Percentiles rank a stretch among this genome's conserved stretches.
These are phyloP conservation scores for Cicer yamashitae DNA, from an alignment of 306 rosid genomes.

Conservation along the genomic window DNA sequence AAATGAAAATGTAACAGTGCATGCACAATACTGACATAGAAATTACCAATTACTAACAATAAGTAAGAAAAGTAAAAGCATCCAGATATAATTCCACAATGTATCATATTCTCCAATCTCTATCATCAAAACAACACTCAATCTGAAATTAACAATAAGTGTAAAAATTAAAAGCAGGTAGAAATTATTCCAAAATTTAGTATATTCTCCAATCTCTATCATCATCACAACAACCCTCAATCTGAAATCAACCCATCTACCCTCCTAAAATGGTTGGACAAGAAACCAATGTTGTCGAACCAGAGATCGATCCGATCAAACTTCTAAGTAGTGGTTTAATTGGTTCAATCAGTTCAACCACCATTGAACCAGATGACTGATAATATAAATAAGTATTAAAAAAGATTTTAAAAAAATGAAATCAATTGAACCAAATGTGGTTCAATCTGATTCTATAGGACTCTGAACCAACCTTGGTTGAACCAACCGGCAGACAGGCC, in stretches of 20 bases:
- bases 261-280: background rate
- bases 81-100: background rate
- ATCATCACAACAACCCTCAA: constrained; percentile 8
- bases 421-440: no score
- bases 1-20: background rate
- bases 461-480: no score
- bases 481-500: no score
- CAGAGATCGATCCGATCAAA: no score
- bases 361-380: no score
- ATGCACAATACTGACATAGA: constrained; percentile 15
- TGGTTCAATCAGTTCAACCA: no score
- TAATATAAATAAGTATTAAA: no score
- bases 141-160: constrained; percentile 20
- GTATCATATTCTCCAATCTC: constrained; percentile 6
- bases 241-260: constrained; percentile 22
- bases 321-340: no score
- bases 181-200: background rate
- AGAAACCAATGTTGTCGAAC: background rate
- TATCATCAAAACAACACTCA: background rate
- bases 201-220: constrained; percentile 1
- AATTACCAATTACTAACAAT: constrained; percentile 6
- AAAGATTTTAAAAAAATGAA: no score
- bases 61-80: background rate
- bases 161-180: background rate
- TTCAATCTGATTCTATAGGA: no score